phyloP scores from a whole-genome alignment of 306 rosid species.

The Dryas drummondii region DNA sequence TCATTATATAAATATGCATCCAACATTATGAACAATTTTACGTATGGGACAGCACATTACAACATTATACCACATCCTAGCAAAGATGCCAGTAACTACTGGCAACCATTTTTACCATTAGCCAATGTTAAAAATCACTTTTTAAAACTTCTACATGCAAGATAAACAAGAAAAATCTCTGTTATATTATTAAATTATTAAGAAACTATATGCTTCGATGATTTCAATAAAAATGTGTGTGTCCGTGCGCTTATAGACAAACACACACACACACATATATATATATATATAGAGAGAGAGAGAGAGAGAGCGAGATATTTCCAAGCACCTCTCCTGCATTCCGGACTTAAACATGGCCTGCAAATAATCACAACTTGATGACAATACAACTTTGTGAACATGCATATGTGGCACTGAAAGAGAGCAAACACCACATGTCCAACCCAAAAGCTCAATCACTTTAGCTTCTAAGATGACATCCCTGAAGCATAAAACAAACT shows the following conservation, averaged over 20 bases:
- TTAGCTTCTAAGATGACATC: conserved; percentile 73
- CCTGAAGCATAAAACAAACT: conserved; percentile 47
- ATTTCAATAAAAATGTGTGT: not conserved
- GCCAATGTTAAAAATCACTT: not conserved
- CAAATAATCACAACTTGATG: conserved; percentile 70
- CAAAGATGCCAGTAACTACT: not conserved
- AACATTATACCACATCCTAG: not conserved
- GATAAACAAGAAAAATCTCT: too few species aligned
- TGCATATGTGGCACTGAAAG: conserved; percentile 65
- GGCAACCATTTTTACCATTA: not conserved
- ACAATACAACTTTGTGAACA: conserved; percentile 77
- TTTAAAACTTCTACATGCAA: not conserved
- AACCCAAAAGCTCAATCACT: conserved; percentile 40
- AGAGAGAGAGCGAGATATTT: not conserved
- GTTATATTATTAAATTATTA: too few species aligned
- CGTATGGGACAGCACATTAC: not conserved
- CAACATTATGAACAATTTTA: not conserved
- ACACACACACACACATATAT: not conserved
- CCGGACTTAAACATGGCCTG: conserved; percentile 74
- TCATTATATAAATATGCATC: not conserved
- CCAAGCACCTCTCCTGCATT: conserved; percentile 81
- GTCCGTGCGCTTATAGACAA: not conserved
- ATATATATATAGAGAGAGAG: too few species aligned
- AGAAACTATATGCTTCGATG: not conserved
- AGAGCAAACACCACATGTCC: conserved; percentile 66